These are phyloP conservation scores for Fomitopsis palustris DNA, from an alignment of 1,284 basidiomycete species.

Conservation along the genomic window DNA sequence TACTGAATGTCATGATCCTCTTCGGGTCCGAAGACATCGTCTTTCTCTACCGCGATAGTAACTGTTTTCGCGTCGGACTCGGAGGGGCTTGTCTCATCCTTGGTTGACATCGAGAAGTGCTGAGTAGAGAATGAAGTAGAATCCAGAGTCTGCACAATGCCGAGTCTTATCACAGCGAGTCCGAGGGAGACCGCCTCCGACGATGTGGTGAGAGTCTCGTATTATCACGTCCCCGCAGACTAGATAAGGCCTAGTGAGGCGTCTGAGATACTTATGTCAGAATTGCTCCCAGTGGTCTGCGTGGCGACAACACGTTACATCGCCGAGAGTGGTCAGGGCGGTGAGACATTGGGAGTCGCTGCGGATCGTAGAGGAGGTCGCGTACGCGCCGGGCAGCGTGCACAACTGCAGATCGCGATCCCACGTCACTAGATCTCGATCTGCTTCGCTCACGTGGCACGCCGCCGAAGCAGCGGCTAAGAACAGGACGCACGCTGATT, in stretches of 20 bases:
- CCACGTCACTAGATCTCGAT: not conserved
- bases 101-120: not conserved
- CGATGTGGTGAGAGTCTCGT: not conserved
- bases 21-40: conserved; percentile 33
- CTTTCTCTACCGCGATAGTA: not conserved
- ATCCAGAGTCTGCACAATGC: not conserved
- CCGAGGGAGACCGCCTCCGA: not conserved
- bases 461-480: not conserved
- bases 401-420: not conserved
- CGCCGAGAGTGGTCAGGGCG: not conserved
- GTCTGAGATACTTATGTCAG: not conserved
- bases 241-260: not conserved
- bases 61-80: not conserved
- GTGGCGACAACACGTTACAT: too few species aligned
- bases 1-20: conserved; percentile 30
- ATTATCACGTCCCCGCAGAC: not conserved
- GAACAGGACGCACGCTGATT: not conserved
- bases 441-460: not conserved
- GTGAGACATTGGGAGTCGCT: not conserved
- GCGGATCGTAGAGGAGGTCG: not conserved
- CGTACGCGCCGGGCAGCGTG: not conserved
- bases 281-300: not conserved
- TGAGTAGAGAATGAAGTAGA: not conserved
- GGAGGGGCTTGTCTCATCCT: not conserved
- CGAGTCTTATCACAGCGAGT: not conserved